These are phyloP conservation scores for Phytophthora agathidicida DNA, from an alignment of 352 stramenopile genomes.

Conservation along the genomic window DNA sequence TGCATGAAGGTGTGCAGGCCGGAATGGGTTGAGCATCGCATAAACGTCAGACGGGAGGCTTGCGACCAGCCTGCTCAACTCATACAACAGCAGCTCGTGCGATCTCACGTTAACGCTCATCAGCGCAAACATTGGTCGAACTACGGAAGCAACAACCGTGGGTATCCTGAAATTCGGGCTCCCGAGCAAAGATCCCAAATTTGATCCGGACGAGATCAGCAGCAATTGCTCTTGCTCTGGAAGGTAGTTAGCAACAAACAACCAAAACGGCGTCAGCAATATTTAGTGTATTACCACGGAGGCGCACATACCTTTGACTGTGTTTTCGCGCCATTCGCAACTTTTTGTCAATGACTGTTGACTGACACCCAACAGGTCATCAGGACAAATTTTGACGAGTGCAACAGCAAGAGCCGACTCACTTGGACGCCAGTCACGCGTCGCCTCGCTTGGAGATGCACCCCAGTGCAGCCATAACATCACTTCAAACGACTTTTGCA, in stretches of 20 bases:
- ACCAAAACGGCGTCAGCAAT: too few relatives aligned
- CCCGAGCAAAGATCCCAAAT: constrained; percentile 28
- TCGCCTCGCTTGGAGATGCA: constrained; percentile 1
- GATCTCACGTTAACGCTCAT: constrained; percentile 25
- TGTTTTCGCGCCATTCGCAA: neutral
- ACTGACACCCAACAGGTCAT: constrained; percentile 12
- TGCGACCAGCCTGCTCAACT: constrained; percentile 35
- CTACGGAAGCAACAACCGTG: constrained; percentile 10
- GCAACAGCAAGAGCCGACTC: constrained; percentile 22
- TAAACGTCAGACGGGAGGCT: constrained; percentile 48
- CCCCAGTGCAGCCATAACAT: constrained; percentile 41
- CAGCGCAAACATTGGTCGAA: constrained; percentile 48
- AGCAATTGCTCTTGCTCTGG: constrained; percentile 39
- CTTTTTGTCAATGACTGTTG: neutral
- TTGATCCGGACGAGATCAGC: constrained; percentile 53
- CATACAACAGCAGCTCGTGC: constrained; percentile 29
- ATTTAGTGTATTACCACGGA: neutral
- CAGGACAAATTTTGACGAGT: constrained; percentile 23
- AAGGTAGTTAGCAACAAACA: constrained; percentile 1
- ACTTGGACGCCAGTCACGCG: constrained; percentile 1
- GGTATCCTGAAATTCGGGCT: neutral
- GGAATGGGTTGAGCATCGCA: constrained; percentile 49
- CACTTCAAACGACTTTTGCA: constrained; percentile 17
- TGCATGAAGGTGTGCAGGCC: constrained; percentile 25
- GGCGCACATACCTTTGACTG: constrained; percentile 21